Percentiles rank a stretch among this genome's conserved stretches.
Conservation (phyloP, 2,329 filamentous ascomycete species). For the Beauveria caledonica region DNA sequence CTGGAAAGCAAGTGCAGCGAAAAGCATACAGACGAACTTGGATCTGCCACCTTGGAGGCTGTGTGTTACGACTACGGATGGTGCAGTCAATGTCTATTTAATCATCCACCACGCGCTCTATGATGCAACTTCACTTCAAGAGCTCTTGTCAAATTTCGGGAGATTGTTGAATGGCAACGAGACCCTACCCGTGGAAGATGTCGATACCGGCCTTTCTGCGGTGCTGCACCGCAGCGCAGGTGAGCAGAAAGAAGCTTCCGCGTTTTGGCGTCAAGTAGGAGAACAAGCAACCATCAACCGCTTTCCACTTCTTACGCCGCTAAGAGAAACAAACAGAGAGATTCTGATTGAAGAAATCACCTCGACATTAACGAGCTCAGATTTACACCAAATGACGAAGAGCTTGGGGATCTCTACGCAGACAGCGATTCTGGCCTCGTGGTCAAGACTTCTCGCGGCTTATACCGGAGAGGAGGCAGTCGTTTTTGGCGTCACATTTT, state of each 20-base stretch:
- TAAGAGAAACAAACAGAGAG: constrained; percentile 31
- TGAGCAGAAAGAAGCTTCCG: constrained; percentile 27
- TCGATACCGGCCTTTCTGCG: constrained; percentile 31
- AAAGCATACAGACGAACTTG: constrained; percentile 32
- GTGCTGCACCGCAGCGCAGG: constrained; percentile 30
- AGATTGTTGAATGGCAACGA: constrained; percentile 12
- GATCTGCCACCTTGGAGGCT: constrained; percentile 57
- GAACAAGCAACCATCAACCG: constrained; percentile 49
- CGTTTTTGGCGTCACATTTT: constrained; percentile 73
- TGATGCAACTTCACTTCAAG: constrained; percentile 66
- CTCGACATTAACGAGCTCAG: constrained; percentile 31
- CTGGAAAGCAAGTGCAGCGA: background rate
- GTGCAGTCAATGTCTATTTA: constrained; percentile 30
- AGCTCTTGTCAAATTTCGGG: constrained; percentile 55
- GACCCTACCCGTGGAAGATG: constrained; percentile 11
- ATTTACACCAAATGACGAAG: constrained; percentile 50
- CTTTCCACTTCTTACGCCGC: constrained; percentile 71
- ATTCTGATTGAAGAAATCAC: constrained; percentile 25
- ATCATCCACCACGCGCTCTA: constrained; percentile 74
- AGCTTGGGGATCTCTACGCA: constrained; percentile 62
- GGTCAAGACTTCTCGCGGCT: constrained; percentile 64
- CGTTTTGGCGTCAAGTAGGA: constrained; percentile 57
- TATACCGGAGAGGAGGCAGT: constrained; percentile 70
- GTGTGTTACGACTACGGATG: constrained; percentile 31
- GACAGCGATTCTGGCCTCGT: constrained; percentile 66